These are phyloP conservation scores for Naganishia onofrii DNA, from an alignment of 768 basidiomycete species.

Conservation along the genomic window DNA sequence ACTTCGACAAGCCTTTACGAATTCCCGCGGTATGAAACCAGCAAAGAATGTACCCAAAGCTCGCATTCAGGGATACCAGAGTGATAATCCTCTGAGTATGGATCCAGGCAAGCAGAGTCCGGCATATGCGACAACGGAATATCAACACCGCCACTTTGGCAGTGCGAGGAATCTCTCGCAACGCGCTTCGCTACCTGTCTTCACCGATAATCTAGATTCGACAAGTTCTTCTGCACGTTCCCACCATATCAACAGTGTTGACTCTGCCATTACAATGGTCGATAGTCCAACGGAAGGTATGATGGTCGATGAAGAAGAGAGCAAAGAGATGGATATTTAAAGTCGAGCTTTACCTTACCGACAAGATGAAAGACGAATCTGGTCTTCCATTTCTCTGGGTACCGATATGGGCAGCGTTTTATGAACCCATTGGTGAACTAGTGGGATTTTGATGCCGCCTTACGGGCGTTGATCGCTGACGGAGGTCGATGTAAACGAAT, in stretches of 20 bases:
- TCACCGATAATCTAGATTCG: neutral
- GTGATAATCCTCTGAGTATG: neutral
- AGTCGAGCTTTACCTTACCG: too few species aligned
- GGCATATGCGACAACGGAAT: neutral
- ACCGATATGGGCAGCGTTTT: too few species aligned
- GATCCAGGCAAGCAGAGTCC: neutral
- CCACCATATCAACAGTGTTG: neutral
- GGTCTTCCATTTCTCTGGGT: too few species aligned
- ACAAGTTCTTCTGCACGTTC: neutral
- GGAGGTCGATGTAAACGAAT: neutral
- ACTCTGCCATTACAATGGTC: neutral
- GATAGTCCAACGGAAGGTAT: neutral
- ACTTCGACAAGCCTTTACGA: neutral
- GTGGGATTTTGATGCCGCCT: neutral
- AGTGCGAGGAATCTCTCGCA: neutral
- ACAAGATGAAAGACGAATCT: too few species aligned
- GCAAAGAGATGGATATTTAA: neutral
- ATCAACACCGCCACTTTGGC: neutral
- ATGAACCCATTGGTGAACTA: neutral
- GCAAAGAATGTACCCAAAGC: neutral
- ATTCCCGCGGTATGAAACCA: neutral
- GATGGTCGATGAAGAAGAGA: neutral
- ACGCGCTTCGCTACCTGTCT: neutral
- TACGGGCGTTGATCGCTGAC: neutral
- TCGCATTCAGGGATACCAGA: conserved; percentile 3